Conservation (phyloP, 1,284 basidiomycete species). For the Ustilago cynodontis region DNA sequence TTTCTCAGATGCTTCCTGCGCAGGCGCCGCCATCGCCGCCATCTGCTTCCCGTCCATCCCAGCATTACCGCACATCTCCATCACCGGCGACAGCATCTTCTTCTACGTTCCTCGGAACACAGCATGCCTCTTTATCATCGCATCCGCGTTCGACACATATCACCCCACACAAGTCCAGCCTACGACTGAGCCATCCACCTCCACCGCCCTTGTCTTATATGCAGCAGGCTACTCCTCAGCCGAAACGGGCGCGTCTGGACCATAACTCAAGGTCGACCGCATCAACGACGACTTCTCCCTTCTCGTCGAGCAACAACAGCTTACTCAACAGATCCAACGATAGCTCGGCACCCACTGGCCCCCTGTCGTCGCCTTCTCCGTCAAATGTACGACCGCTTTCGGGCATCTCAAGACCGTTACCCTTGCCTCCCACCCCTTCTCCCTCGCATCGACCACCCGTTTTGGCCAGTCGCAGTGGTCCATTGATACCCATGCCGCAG, state of each 20-base stretch:
- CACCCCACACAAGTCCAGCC: conserved; percentile 16
- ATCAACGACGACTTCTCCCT: conserved; percentile 8
- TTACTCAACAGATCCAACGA: neutral
- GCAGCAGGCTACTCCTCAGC: conserved; percentile 20
- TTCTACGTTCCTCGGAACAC: neutral
- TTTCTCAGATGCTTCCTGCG: conserved; percentile 26
- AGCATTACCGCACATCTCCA: neutral
- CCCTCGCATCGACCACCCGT: conserved; percentile 14
- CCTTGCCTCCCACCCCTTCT: conserved; percentile 25
- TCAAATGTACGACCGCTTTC: conserved; percentile 34
- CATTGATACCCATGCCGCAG: conserved; percentile 37
- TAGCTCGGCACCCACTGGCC: conserved; percentile 14
- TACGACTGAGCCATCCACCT: conserved; percentile 38
- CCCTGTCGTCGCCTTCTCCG: conserved; percentile 12
- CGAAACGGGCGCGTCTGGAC: conserved; percentile 23
- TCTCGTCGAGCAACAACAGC: conserved; percentile 2
- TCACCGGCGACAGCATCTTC: neutral
- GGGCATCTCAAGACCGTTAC: conserved; percentile 28
- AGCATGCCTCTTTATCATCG: neutral
- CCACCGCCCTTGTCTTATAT: conserved; percentile 23
- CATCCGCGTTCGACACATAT: neutral
- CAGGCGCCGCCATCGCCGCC: conserved; percentile 3
- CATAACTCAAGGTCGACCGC: conserved; percentile 5
- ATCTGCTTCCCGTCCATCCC: neutral
- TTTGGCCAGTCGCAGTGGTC: neutral